Evolutionary conservation across 139 green algal genomes (phyloP).

Genomic region (Yamagishiella unicocca): DNA sequence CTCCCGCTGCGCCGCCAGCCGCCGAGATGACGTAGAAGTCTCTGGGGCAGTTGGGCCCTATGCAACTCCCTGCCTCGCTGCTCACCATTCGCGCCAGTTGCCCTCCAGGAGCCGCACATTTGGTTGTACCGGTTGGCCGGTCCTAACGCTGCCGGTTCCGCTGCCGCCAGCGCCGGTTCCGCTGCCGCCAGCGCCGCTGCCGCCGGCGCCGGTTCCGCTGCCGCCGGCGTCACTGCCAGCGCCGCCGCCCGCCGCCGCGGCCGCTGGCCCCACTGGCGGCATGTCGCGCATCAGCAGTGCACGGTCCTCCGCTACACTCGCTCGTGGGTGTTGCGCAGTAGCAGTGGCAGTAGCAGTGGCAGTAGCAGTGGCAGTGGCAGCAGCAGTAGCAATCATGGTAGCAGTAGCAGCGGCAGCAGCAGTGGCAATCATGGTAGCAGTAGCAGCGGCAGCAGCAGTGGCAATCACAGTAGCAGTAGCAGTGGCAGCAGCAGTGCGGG

Average conservation of each 20-base stretch:
- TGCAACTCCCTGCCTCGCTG: not conserved
- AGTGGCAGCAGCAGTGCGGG: not conserved
- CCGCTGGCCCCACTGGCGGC: not conserved
- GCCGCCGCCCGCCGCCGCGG: not conserved
- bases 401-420: no score
- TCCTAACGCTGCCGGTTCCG: not conserved
- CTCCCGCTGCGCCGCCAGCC: not conserved
- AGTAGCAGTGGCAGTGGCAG: not conserved
- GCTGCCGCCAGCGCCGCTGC: not conserved
- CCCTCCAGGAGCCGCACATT: constrained; percentile 8
- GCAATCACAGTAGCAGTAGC: not conserved
- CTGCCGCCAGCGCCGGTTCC: not conserved
- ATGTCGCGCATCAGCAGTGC: not conserved
- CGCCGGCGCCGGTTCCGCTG: not conserved
- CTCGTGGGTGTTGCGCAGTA: not conserved
- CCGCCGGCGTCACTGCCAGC: not conserved
- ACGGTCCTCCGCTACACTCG: not conserved
- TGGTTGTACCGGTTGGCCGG: no score
- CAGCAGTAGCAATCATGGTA: not conserved
- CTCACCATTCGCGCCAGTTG: constrained; percentile 25
- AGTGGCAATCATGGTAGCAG: not conserved
- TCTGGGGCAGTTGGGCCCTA: no score
- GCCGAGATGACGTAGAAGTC: no score
- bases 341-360: not conserved
- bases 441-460: not conserved